Evolutionary conservation across 441 rosid genomes (phyloP).

Genomic region (Aquilaria agallochum): DNA sequence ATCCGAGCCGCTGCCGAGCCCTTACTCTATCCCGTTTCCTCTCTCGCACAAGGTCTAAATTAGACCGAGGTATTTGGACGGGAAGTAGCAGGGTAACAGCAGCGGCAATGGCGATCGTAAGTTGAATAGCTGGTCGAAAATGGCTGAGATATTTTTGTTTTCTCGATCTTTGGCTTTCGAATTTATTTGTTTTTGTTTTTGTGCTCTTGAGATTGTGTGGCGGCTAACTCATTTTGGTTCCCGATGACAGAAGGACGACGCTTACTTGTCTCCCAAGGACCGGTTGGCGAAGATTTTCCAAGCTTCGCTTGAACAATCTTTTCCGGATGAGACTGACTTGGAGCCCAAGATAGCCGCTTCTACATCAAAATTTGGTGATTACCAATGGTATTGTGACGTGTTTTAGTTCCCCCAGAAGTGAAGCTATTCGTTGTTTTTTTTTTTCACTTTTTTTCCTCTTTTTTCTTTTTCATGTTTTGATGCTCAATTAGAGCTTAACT

Average conservation of each 20-base stretch:
- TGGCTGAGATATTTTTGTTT: not conserved
- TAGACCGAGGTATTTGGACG: too few relatives aligned
- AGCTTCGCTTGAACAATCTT: slow-evolving; percentile 44
- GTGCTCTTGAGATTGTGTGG: not conserved
- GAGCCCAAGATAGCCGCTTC: slow-evolving; percentile 67
- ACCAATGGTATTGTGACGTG: slow-evolving; percentile 62
- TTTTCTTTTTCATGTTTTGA: not conserved
- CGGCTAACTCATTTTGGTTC: slow-evolving; percentile 3
- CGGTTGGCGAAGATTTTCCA: slow-evolving; percentile 55
- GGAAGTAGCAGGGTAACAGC: slow-evolving; percentile 1
- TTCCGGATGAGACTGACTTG: slow-evolving; percentile 51
- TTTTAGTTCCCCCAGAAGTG: not conserved
- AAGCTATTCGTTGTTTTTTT: too few relatives aligned
- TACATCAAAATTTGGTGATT: slow-evolving; percentile 70
- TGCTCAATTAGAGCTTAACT: not conserved
- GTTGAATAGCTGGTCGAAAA: slow-evolving; percentile 15
- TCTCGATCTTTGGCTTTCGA: not conserved
- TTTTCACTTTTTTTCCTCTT: too few relatives aligned
- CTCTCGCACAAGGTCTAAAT: too few relatives aligned
- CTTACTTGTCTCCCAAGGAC: slow-evolving; percentile 47
- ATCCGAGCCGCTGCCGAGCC: too few relatives aligned
- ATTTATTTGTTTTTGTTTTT: not conserved
- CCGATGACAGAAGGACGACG: slow-evolving; percentile 44
- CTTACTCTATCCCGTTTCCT: too few relatives aligned
- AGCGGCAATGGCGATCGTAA: slow-evolving; percentile 70